These are phyloP conservation scores for Diaporthe velutina DNA, from an alignment of 2,329 filamentous ascomycete genomes.

Conservation along the genomic window DNA sequence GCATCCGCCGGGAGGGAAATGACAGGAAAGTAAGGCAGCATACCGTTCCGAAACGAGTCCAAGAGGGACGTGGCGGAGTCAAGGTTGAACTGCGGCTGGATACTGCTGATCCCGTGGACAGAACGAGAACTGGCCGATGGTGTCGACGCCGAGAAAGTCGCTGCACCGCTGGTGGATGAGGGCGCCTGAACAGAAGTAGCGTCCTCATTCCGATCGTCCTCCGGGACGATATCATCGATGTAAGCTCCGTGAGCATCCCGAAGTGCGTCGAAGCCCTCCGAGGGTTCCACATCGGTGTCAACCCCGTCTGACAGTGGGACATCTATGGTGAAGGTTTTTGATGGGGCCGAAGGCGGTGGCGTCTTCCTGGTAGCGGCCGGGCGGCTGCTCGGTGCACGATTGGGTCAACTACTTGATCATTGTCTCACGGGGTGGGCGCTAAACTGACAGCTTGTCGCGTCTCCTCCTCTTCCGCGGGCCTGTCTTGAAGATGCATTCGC, in stretches of 20 bases:
- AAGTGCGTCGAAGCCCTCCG: constrained; percentile 56
- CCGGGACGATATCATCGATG: constrained; percentile 50
- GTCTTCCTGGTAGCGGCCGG: constrained; percentile 39
- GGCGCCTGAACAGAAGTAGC: constrained; percentile 39
- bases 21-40: constrained; percentile 59
- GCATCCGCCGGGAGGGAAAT: constrained; percentile 55
- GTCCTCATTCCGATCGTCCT: constrained; percentile 39
- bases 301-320: constrained; percentile 59
- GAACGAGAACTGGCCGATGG: constrained; percentile 48
- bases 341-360: constrained; percentile 54
- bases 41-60: constrained; percentile 54
- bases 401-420: neutral
- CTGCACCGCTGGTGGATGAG: constrained; percentile 36
- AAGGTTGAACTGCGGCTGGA: constrained; percentile 67
- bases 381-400: constrained; percentile 7
- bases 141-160: constrained; percentile 45
- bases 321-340: constrained; percentile 67
- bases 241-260: constrained; percentile 57
- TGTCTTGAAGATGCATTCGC: constrained; percentile 65
- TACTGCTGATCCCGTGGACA: constrained; percentile 49
- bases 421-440: neutral
- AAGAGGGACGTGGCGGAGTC: constrained; percentile 64
- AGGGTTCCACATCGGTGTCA: constrained; percentile 46
- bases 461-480: constrained; percentile 63
- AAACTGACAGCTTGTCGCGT: constrained; percentile 57